Base-by-base conservation (phyloP, 2,329 filamentous ascomycete genomes). In the Fusarium nanum region DNA sequence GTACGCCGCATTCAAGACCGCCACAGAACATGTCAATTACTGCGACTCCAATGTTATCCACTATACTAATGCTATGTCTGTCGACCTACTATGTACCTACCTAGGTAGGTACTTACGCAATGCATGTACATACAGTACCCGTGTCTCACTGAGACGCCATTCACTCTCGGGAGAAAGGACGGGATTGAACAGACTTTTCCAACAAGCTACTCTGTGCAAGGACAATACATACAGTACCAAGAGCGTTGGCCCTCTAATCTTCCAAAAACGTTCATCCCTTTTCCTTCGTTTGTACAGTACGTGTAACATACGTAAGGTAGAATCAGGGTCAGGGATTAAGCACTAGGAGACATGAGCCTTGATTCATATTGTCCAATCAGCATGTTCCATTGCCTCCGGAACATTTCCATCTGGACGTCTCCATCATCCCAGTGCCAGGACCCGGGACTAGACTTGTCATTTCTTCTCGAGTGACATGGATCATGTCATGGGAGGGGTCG, bases 111-210 rank as follows among this genome's bases (percentile, higher is more conserved):
- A 27, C 28, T 30, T 30, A 7, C 42, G 23, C 27, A 60, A 47
- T 60, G 27, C 54, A 50, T 59, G 45, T 30, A 59, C 27, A 28
- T 28, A 13, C 12, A 30, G 28, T 30, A 30, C 48, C 41, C 61
- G 56, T 69, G 63, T 73, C 71, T 71, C 54, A 63, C 55, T 71
- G 57, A 74, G 67, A 72, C 64, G 64, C 32, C 32, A 37, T 37
- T 37, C 32, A 37, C 71, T n/a, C 30, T n/a, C 23, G 8, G 25
- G 32, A 41, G 12, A 27, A 30, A 64, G 28, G 18, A 44, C 30
- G 27, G 23, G 41, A 55, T 34, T 18, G 20, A 45, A 37, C 8
- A 37, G 47, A 27, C 23, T 52, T 52, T 37, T n/a, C 23, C n/a
- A 13, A 23, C 20, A 16, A n/a, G 22, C 13, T 40, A 10, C 28